Base-by-base conservation (phyloP, 805 yeast genomes). In the Jamesozyma lodderae region DNA sequence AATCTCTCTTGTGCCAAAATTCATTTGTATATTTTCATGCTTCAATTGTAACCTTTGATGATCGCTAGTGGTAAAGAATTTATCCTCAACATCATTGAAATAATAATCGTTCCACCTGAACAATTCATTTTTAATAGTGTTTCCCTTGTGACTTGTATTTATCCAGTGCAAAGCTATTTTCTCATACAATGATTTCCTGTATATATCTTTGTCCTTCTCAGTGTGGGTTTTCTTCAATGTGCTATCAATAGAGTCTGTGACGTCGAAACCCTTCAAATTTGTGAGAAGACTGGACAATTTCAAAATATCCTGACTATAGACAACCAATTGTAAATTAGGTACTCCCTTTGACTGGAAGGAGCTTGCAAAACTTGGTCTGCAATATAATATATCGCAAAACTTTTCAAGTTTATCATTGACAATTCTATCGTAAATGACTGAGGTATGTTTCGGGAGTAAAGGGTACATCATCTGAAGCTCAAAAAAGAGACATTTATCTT, bases 401-500 rank as follows among this genome's bases (percentile, higher is more conserved):
- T 17, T n/a, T 9, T 20, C 20, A 4, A 37, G 11, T 3, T 11
- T 25, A n/a, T 37, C 25, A 7, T 8, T 11, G 4, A 37, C n/a
- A 7, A 27, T 4, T 16, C 28, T 25, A 17, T 32, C 29, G 28
- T 37, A 37, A 4, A 18, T 21, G 2, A 25, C 22, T n/a, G n/a
- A 13, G 2, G 28, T 19, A 13, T 25, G 19, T 26, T 13, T 19
- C 1, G 26, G 31, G n/a, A 20, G n/a, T 11, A 21, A 6, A 11
- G 40, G 40, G 21, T 26, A 32, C 6, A 13, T n/a, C 21, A 37
- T 18, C 7, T 6, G 4, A 1, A 37, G 4, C 4, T 33, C n/a
- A 14, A 37, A 7, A 37, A 37, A 37, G 14, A 37, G 10, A 32
- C 40, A 37, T 10, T 32, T 24, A 4, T 21, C 15, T n/a, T 21